These are phyloP conservation scores for Nymphaea thermarum DNA, from an alignment of 164 flowering plant species.

Conservation along the genomic window DNA sequence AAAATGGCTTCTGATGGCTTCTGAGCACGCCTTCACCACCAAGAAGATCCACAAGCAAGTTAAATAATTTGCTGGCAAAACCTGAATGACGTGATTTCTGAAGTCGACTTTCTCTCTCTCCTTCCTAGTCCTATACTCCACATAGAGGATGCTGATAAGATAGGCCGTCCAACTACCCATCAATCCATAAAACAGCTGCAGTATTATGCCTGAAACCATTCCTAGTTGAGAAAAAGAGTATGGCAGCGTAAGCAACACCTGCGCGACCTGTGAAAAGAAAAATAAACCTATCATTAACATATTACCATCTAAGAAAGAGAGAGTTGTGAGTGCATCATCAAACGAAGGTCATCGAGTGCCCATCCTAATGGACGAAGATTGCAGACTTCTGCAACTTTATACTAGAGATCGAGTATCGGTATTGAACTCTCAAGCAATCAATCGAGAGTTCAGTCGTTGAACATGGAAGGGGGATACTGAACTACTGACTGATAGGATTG, in stretches of 20 bases:
- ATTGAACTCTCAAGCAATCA: no score
- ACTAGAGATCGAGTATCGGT: no score
- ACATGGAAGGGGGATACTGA: no score
- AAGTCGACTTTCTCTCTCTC: constrained; percentile 63
- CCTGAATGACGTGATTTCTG: constrained; percentile 82
- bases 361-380: no score
- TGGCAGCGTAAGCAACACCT: constrained; percentile 62
- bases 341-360: no score
- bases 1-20: neutral
- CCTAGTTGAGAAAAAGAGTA: constrained; percentile 76
- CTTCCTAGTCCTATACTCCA: constrained; percentile 64
- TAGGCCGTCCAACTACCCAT: constrained; percentile 82
- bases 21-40: no score
- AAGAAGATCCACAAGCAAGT: no score
- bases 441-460: no score
- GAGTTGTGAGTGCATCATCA: no score
- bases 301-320: neutral
- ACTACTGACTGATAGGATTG: no score
- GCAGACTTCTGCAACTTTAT: no score
- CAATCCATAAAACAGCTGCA: constrained; percentile 61
- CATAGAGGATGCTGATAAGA: constrained; percentile 54
- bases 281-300: neutral
- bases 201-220: constrained; percentile 49
- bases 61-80: constrained; percentile 2
- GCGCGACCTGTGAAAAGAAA: constrained; percentile 37